phyloP scores from a whole-genome alignment of 2,329 filamentous ascomycete species.

The Sporothrix phasma region DNA sequence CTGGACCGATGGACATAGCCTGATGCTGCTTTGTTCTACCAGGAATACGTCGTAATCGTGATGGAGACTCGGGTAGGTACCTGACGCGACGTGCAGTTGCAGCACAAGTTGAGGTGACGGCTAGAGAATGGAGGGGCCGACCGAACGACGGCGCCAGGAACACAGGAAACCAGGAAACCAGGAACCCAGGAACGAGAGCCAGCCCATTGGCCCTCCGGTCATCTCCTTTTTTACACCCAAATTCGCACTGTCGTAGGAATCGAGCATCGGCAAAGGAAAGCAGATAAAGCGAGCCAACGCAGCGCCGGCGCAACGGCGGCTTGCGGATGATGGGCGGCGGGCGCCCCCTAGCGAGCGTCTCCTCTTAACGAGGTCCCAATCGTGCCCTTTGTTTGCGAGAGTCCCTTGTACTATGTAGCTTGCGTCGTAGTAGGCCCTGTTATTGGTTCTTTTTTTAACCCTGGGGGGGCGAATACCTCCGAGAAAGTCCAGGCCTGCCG shows the following conservation, averaged over 20 bases:
- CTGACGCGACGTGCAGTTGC: not conserved
- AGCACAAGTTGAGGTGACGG: not conserved
- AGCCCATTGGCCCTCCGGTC: not conserved
- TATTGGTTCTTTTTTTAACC: constrained; percentile 1
- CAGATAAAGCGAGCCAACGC: not conserved
- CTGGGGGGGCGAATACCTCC: not conserved
- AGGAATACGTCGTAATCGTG: not conserved
- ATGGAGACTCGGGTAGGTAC: constrained; percentile 2
- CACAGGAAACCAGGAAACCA: no score
- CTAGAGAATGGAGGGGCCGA: constrained; percentile 5
- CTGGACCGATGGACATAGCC: not conserved
- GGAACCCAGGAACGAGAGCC: not conserved
- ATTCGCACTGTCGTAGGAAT: not conserved
- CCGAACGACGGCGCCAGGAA: not conserved
- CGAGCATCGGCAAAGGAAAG: not conserved
- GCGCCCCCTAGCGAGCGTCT: not conserved
- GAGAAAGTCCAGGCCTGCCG: not conserved
- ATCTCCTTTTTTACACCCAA: not conserved
- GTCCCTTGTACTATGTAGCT: no score
- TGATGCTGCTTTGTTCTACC: no score
- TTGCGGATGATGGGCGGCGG: constrained; percentile 6
- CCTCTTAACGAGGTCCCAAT: no score
- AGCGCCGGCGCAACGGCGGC: constrained; percentile 2
- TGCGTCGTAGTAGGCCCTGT: no score
- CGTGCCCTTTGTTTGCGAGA: not conserved